A percentile compares a stretch with the other conserved stretches of the same genome.
phyloP scores from a whole-genome alignment of 106 monocot species.

The Dioscorea alata region DNA sequence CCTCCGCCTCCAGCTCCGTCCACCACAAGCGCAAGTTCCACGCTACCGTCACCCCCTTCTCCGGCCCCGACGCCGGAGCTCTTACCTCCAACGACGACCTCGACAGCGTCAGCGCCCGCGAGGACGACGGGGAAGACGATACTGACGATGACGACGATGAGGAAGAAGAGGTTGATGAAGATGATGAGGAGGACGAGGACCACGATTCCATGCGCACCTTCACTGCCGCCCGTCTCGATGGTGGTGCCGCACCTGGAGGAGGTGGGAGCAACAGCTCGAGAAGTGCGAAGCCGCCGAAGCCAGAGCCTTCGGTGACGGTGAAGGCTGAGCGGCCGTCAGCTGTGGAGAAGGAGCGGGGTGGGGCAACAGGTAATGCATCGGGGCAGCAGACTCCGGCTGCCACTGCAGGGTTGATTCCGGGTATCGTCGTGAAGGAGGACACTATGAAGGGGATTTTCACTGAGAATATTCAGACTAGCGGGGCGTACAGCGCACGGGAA shows the following conservation, averaged over 20 bases:
- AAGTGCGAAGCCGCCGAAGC: constrained; percentile 58
- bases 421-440: constrained; percentile 81
- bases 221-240: constrained; percentile 61
- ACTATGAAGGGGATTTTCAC: constrained; percentile 87
- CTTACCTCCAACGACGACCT: constrained; percentile 55
- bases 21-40: constrained; percentile 61
- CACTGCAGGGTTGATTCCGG: constrained; percentile 26
- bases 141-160: constrained; percentile 43
- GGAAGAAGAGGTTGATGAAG: constrained; percentile 47
- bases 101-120: constrained; percentile 56
- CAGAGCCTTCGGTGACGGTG: constrained; percentile 20
- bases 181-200: constrained; percentile 47
- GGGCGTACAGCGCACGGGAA: constrained; percentile 91
- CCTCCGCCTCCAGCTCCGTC: constrained; percentile 41
- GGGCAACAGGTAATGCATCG: neutral
- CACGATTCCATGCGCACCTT: constrained; percentile 65
- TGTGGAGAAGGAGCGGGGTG: constrained; percentile 25
- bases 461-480: constrained; percentile 93
- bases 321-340: constrained; percentile 20
- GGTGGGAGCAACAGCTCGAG: constrained; percentile 21
- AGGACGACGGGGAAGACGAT: constrained; percentile 35
- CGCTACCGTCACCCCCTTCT: constrained; percentile 19
- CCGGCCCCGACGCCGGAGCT: constrained; percentile 42
- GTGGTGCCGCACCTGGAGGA: neutral
- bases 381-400: constrained; percentile 1